These are phyloP conservation scores for Nidularia pulvinata DNA, from an alignment of 768 basidiomycete genomes.

Conservation along the genomic window DNA sequence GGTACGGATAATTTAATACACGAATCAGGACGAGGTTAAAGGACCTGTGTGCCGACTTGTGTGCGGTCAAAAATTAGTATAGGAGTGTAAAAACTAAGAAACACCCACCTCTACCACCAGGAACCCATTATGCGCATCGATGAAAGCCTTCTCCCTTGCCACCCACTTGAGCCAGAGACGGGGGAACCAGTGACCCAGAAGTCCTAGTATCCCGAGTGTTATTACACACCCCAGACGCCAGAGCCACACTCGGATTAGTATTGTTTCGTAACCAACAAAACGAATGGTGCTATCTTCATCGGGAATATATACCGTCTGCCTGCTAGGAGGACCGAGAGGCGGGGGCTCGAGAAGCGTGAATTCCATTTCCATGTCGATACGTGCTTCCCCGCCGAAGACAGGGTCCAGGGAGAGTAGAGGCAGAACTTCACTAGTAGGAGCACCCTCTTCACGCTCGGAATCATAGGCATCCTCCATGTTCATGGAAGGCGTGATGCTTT, in stretches of 20 bases:
- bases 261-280: slow-evolving; percentile 82
- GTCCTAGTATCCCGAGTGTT: slow-evolving; percentile 69
- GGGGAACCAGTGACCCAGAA: slow-evolving; percentile 95
- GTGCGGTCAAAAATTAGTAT: slow-evolving; percentile 9
- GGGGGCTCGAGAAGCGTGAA: slow-evolving; percentile 68
- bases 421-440: slow-evolving; percentile 41
- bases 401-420: slow-evolving; percentile 76
- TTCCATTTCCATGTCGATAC: slow-evolving; percentile 78
- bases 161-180: slow-evolving; percentile 89
- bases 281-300: slow-evolving; percentile 92
- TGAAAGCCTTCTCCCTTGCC: slow-evolving; percentile 81
- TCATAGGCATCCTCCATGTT: slow-evolving; percentile 76
- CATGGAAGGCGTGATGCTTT: slow-evolving; percentile 57
- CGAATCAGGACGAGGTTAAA: slow-evolving; percentile 76
- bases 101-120: slow-evolving; percentile 86
- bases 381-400: slow-evolving; percentile 80
- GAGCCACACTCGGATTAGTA: slow-evolving; percentile 55
- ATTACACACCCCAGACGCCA: slow-evolving; percentile 76
- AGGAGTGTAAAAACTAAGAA: slow-evolving; percentile 1
- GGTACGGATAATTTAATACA: slow-evolving; percentile 72
- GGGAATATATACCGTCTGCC: slow-evolving; percentile 82
- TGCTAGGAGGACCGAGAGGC: slow-evolving; percentile 78
- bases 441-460: slow-evolving; percentile 58
- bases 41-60: slow-evolving; percentile 84
- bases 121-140: slow-evolving; percentile 65